phyloP scores from a whole-genome alignment of 331 rosid genomes.

The Cydonia oblonga region DNA sequence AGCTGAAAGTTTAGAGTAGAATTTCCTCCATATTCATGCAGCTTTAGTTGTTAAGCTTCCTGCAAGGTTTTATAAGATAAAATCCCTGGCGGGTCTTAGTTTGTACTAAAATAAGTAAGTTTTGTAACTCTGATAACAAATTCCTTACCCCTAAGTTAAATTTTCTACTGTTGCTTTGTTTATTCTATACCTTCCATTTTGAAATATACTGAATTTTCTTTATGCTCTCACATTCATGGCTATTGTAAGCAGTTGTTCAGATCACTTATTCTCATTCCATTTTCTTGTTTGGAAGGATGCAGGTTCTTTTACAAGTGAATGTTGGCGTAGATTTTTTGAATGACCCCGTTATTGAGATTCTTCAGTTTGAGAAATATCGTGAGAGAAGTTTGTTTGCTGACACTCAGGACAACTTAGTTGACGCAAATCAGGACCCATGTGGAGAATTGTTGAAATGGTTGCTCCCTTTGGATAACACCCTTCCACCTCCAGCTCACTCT shows the following conservation, averaged over 20 bases:
- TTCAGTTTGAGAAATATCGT: slow-evolving; percentile 72
- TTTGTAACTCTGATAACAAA: neutral
- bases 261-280: slow-evolving; percentile 41
- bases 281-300: slow-evolving; percentile 77
- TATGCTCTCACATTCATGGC: neutral
- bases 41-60: neutral
- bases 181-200: neutral
- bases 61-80: neutral
- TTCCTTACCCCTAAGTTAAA: neutral
- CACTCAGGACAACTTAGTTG: slow-evolving; percentile 27
- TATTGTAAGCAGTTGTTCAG: slow-evolving; percentile 9
- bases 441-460: slow-evolving; percentile 80
- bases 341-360: slow-evolving; percentile 88
- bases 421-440: slow-evolving; percentile 53
- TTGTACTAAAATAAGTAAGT: neutral
- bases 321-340: slow-evolving; percentile 55
- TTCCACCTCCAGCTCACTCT: slow-evolving; percentile 35
- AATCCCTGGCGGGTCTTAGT: neutral
- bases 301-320: slow-evolving; percentile 87
- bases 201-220: neutral
- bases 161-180: neutral
- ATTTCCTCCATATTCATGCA: neutral
- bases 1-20: neutral
- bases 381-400: slow-evolving; percentile 33
- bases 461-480: slow-evolving; percentile 76